Evolutionary conservation across 179 eudicot genomes (phyloP).

Genomic region (Carnegiea gigantea): DNA sequence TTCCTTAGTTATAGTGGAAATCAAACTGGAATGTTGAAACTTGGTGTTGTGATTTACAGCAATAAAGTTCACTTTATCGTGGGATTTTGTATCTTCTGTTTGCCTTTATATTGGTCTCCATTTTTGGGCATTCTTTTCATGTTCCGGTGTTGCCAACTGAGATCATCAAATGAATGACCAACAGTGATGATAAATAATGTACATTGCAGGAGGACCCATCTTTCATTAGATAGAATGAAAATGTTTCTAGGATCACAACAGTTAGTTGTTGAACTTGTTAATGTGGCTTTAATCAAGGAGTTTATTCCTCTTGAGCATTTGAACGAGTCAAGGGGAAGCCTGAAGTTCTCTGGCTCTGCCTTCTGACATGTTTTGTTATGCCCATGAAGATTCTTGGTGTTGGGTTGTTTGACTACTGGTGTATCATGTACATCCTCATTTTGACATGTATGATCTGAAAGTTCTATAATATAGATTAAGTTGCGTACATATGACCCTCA

Average conservation of each 20-base stretch:
- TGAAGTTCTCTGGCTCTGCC: background rate
- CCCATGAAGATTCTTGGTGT: background rate
- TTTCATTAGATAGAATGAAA: background rate
- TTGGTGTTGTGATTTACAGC: background rate
- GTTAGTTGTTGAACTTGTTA: background rate
- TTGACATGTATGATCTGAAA: background rate
- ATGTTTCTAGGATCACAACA: background rate
- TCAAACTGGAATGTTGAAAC: background rate
- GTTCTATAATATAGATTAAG: background rate
- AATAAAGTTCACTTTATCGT: background rate
- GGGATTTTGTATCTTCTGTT: background rate
- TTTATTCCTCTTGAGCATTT: background rate
- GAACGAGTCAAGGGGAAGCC: background rate
- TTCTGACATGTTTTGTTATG: background rate
- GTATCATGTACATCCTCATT: background rate
- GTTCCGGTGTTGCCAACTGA: background rate
- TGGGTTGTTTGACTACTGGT: slow-evolving; percentile 12
- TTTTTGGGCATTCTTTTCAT: background rate
- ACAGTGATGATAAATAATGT: background rate
- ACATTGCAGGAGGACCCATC: background rate
- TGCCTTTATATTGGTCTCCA: background rate
- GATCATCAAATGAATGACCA: background rate
- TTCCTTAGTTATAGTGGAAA: background rate
- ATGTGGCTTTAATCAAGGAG: background rate
- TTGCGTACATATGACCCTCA: background rate